A percentile compares a stretch with the other conserved stretches of the same genome.
These are phyloP conservation scores for Eimeria acervulina DNA, from an alignment of 169 alveolate species.

Conservation along the genomic window DNA sequence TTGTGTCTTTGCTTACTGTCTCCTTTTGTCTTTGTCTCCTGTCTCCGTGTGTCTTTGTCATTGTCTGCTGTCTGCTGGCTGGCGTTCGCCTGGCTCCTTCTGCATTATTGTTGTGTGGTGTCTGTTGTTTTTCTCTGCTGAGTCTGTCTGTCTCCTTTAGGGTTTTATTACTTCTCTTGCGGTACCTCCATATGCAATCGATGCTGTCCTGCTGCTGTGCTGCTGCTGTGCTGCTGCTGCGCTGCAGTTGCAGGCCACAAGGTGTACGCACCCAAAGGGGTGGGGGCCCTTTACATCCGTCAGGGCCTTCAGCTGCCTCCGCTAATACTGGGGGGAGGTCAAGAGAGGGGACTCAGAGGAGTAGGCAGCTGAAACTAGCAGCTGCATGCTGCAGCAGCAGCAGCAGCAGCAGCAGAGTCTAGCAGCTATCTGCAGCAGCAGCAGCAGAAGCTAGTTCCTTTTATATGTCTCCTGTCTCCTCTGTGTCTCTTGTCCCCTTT, in stretches of 20 bases:
- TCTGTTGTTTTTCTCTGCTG: neutral
- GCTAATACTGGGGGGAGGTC: slow-evolving; percentile 79
- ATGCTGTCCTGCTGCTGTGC: neutral
- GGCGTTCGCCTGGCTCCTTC: neutral
- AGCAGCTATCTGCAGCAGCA: too few species aligned
- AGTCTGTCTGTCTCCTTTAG: neutral
- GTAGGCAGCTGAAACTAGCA: neutral
- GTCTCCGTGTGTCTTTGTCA: neutral
- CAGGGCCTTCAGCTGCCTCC: slow-evolving; percentile 21
- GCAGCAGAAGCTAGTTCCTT: too few species aligned
- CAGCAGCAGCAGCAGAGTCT: neutral
- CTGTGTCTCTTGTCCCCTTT: too few species aligned
- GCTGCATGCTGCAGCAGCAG: too few species aligned
- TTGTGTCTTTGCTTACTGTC: too few species aligned
- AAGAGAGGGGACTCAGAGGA: slow-evolving; percentile 72
- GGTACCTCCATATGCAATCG: neutral
- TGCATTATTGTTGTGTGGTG: neutral
- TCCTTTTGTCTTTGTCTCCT: neutral
- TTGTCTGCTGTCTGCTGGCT: too few species aligned
- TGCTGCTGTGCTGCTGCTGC: neutral
- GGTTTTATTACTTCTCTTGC: neutral
- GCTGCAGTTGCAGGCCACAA: slow-evolving; percentile 82
- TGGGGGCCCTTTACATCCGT: slow-evolving; percentile 80
- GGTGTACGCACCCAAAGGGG: slow-evolving; percentile 81
- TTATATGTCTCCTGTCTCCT: too few species aligned